Conservation (phyloP, 768 basidiomycete genomes). For the Tricholoma hemisulphureum region DNA sequence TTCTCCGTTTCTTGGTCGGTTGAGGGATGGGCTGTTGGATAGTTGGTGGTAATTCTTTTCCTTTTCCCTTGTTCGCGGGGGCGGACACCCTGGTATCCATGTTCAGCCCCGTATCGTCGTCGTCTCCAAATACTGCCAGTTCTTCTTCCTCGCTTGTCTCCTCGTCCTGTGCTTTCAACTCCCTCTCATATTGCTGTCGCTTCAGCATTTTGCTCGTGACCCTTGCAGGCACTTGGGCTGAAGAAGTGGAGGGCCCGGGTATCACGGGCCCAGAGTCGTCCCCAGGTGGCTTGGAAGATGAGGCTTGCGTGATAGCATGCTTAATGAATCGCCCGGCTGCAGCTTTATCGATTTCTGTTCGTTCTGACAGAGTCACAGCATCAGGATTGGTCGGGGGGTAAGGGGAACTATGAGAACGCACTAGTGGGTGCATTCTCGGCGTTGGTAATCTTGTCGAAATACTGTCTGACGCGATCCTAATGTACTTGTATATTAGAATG, state of each 20-base stretch:
- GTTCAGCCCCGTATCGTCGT: conserved; percentile 14
- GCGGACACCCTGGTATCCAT: conserved; percentile 7
- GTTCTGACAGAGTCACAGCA: conserved; percentile 29
- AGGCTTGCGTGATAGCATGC: conserved; percentile 70
- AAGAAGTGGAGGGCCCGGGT: conserved; percentile 24
- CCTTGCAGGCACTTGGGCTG: conserved; percentile 45
- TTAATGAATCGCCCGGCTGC: conserved; percentile 84
- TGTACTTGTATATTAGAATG: conserved; percentile 1
- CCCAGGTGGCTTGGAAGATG: conserved; percentile 34
- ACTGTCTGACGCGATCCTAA: conserved; percentile 73
- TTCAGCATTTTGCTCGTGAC: conserved; percentile 74
- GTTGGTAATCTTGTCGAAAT: conserved; percentile 79
- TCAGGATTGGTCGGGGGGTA: conserved; percentile 1
- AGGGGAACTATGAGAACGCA: conserved; percentile 27
- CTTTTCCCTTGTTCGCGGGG: conserved; percentile 37
- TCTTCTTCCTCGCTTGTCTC: conserved; percentile 41
- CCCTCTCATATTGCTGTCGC: conserved; percentile 60
- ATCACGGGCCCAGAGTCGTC: conserved; percentile 22
- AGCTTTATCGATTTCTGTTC: conserved; percentile 65
- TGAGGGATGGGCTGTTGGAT: conserved; percentile 8
- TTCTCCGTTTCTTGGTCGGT: conserved; percentile 42
- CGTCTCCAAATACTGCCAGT: conserved; percentile 41
- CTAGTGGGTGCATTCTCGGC: conserved; percentile 69
- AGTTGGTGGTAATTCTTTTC: conserved; percentile 16
- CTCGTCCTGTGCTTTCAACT: conserved; percentile 51